phyloP scores from a whole-genome alignment of 2,329 filamentous ascomycete species.

The Endoconidiophora laricicola region DNA sequence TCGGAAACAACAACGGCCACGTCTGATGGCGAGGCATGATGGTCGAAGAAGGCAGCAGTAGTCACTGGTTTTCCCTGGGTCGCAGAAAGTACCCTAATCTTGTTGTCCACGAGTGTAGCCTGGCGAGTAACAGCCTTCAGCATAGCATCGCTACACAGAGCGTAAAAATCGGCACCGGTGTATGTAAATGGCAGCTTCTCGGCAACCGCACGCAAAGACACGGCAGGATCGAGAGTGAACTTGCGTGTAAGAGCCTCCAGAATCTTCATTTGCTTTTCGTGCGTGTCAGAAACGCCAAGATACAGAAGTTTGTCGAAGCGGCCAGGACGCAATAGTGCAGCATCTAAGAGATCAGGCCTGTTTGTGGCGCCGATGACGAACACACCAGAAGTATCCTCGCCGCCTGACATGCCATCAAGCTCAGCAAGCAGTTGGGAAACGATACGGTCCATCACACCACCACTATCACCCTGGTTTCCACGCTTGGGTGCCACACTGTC shows the following conservation, averaged over 20 bases:
- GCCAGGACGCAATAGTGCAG: slow-evolving; percentile 73
- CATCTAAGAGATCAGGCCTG: slow-evolving; percentile 79
- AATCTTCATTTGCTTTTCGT: slow-evolving; percentile 90
- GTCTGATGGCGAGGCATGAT: slow-evolving; percentile 67
- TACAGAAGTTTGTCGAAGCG: slow-evolving; percentile 98
- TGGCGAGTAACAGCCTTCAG: slow-evolving; percentile 93
- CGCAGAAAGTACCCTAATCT: slow-evolving; percentile 55
- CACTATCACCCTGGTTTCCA: slow-evolving; percentile 92
- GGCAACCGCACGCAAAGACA: slow-evolving; percentile 62
- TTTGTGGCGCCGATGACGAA: slow-evolving; percentile 97
- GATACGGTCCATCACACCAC: slow-evolving; percentile 95
- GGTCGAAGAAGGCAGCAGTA: slow-evolving; percentile 92
- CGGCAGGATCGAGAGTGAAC: slow-evolving; percentile 69
- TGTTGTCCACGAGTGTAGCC: slow-evolving; percentile 65
- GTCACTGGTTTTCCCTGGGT: slow-evolving; percentile 40
- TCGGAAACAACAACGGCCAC: slow-evolving; percentile 77
- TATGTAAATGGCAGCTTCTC: slow-evolving; percentile 80
- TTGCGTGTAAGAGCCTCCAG: slow-evolving; percentile 88
- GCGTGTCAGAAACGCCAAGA: slow-evolving; percentile 86
- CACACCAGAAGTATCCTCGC: slow-evolving; percentile 53
- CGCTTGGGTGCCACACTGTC: slow-evolving; percentile 91
- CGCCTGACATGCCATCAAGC: slow-evolving; percentile 77
- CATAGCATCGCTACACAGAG: slow-evolving; percentile 95
- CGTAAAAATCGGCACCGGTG: slow-evolving; percentile 94
- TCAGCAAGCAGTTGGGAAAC: slow-evolving; percentile 90